Evolutionary conservation across 768 basidiomycete species (phyloP), one percentile per base, ranked within the genome.

Genomic region (Lactarius trivialis): DNA sequence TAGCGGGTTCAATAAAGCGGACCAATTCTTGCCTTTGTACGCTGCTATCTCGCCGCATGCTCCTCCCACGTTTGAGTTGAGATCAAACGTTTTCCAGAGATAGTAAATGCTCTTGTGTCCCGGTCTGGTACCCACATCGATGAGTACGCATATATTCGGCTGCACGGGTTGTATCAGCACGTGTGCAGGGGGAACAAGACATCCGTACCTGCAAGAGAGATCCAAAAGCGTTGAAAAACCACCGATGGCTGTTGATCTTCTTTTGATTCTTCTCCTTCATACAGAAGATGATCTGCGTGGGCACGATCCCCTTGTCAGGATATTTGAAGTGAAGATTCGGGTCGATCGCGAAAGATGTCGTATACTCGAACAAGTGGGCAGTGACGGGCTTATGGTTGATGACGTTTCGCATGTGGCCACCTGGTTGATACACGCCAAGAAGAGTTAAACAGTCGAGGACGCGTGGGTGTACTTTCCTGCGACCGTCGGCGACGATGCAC

Each of bases 171-270:
- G 4, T 37, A 14, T 63, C 34, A 63, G 56, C 34, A 28, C 30
- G n/a, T n/a, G n/a, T n/a, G n/a, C n/a, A n/a, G n/a, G 26, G 45
- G 7, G 28, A 30, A 53, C 19, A 17, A 26, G 43, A 30, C 19
- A 19, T 9, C 68, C 80, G n/a, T 45, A 88, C 90, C 75, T 90
- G 89, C 32, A 98, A 74, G 71, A 95, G 77, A 0, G 86, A 80
- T 0, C 83, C 89, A 71, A 98, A 91, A 0, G 93, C 95, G 71
- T 97, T 98, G 75, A 98, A 97, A 74, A 95, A 96, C 95, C 95
- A 98, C 53, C 95, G 79, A 69, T 97, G 94, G 52, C 89, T 91
- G 72, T 97, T 98, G 71, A 98, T 95, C 77, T 98, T 97, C 79
- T 95, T 94, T 71, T 92, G 88, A 71, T 96, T 98, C 77, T 85